Evolutionary conservation across 305 asterid species (phyloP).

Genomic region (Solanum aculeatissimum): DNA sequence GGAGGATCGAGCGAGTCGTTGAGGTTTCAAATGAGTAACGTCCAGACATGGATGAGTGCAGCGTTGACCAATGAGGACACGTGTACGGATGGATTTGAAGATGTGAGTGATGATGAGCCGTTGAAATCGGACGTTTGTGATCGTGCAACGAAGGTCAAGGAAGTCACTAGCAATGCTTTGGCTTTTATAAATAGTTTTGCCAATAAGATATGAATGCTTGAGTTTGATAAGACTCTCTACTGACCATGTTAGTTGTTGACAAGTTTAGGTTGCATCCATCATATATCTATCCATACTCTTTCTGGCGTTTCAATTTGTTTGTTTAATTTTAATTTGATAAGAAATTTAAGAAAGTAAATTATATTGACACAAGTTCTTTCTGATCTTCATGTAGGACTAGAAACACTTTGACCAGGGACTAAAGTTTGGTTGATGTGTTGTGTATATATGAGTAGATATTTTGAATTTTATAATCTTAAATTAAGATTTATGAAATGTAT

Average conservation of each 20-base stretch:
- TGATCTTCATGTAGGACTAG: background rate
- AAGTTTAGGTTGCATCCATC: background rate
- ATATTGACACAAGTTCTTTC: background rate
- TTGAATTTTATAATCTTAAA: background rate
- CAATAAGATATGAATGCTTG: slow-evolving; percentile 13
- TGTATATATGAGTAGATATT: background rate
- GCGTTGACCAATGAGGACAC: slow-evolving; percentile 34
- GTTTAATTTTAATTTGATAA: background rate
- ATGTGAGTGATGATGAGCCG: slow-evolving; percentile 10
- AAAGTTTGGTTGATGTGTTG: background rate
- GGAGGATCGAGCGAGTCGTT: slow-evolving; percentile 14
- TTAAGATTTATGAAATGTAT: background rate
- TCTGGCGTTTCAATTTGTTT: background rate
- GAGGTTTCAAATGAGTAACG: slow-evolving; percentile 24
- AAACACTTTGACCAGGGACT: background rate
- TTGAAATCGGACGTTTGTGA: slow-evolving; percentile 11
- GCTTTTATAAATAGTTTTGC: slow-evolving; percentile 64
- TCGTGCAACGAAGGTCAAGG: slow-evolving; percentile 11
- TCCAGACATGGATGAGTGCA: slow-evolving; percentile 41
- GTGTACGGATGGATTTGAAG: slow-evolving; percentile 35
- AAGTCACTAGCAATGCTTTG: slow-evolving; percentile 37
- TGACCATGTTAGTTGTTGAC: background rate
- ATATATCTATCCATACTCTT: background rate
- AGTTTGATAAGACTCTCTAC: background rate
- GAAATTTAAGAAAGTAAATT: background rate